Conservation (phyloP, 169 alveolate genomes). For the Amoebophrya sp. region DNA sequence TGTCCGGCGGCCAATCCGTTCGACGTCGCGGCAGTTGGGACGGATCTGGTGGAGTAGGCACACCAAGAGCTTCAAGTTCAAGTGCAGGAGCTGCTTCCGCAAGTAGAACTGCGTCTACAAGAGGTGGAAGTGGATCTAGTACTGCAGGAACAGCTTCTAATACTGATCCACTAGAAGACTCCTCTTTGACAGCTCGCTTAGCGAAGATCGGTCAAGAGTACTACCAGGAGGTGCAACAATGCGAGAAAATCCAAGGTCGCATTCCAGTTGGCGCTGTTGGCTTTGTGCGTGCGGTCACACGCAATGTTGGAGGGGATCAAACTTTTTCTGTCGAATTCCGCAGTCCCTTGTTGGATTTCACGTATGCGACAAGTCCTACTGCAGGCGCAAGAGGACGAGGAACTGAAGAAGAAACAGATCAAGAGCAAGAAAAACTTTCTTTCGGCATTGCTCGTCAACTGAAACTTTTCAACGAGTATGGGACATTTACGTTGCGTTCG, state of each 20-base stretch:
- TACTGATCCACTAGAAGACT: too few relatives aligned
- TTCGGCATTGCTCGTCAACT: not conserved
- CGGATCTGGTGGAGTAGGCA: too few relatives aligned
- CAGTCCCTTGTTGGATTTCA: not conserved
- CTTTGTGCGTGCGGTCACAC: not conserved
- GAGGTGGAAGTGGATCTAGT: too few relatives aligned
- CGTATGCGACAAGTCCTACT: not conserved
- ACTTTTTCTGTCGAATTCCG: not conserved
- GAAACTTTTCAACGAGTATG: not conserved
- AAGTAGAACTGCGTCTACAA: too few relatives aligned
- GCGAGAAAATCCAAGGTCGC: not conserved
- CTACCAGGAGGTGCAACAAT: not conserved
- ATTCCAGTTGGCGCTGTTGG: conserved; percentile 8
- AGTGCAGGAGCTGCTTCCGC: too few relatives aligned
- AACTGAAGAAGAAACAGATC: not conserved
- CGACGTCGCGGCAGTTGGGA: too few relatives aligned
- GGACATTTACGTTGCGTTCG: not conserved
- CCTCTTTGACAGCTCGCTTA: too few relatives aligned
- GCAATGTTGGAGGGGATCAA: not conserved
- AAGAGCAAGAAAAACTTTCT: not conserved
- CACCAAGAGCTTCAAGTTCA: too few relatives aligned
- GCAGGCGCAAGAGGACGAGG: not conserved
- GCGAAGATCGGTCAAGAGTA: too few relatives aligned
- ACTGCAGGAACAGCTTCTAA: too few relatives aligned
- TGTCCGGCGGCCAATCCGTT: too few relatives aligned